Evolutionary conservation across 2,329 filamentous ascomycete species (phyloP).

Genomic region (Pseudogymnoascus sp.): DNA sequence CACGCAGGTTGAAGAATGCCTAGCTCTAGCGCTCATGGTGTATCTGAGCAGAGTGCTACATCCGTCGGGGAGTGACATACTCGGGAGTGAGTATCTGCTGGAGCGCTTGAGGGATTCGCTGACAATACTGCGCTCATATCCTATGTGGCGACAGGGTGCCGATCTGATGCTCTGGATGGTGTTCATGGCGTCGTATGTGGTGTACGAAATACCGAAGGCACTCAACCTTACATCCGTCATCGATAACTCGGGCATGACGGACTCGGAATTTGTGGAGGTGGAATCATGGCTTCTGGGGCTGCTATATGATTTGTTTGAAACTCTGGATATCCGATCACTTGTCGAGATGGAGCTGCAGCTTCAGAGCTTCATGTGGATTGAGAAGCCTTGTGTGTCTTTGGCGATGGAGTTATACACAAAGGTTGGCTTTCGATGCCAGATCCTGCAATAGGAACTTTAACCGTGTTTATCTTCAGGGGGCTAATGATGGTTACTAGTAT

Average conservation of each 20-base stretch:
- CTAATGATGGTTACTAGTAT: neutral
- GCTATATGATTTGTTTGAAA: neutral
- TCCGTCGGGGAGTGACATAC: neutral
- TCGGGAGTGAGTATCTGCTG: neutral
- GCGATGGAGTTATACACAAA: neutral
- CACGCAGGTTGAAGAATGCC: neutral
- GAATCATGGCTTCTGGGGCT: neutral
- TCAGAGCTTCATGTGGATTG: neutral
- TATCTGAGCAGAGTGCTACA: neutral
- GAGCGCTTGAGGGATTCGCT: neutral
- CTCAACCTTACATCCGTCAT: neutral
- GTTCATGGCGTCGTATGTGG: neutral
- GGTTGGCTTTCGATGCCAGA: neutral
- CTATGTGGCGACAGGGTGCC: neutral
- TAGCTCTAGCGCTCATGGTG: neutral
- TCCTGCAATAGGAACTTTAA: neutral
- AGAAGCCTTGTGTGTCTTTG: neutral
- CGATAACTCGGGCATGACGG: neutral
- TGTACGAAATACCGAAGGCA: neutral
- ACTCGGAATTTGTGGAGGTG: neutral
- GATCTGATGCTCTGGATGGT: conserved; percentile 2
- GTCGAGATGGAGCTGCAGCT: neutral
- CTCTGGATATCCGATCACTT: neutral
- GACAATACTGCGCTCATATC: neutral
- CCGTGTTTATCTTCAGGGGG: neutral